These are phyloP conservation scores for Chloris gayana DNA, from an alignment of 176 grass and related monocot genomes.

Conservation along the genomic window DNA sequence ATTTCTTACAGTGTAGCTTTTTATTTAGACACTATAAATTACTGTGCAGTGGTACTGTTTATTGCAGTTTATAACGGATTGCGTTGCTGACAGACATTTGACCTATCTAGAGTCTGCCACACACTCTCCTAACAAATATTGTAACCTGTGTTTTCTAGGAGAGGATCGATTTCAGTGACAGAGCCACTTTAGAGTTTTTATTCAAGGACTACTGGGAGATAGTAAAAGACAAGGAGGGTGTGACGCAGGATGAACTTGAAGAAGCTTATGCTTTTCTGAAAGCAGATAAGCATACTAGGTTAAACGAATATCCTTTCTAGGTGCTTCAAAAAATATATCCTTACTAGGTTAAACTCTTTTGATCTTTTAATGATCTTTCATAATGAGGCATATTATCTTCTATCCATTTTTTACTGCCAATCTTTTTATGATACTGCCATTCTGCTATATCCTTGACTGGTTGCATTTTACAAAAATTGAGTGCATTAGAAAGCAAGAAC, in stretches of 20 bases:
- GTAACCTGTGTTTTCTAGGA: conserved; percentile 51
- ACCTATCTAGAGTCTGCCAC: not conserved
- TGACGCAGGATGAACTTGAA: conserved; percentile 62
- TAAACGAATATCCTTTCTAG: conserved; percentile 75
- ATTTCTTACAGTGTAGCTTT: not conserved
- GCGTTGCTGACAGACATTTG: conserved; percentile 13
- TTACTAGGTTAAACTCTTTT: conserved; percentile 40
- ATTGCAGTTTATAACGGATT: conserved; percentile 10
- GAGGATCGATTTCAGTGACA: conserved; percentile 77
- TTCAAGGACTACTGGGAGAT: conserved; percentile 97
- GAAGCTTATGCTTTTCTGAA: conserved; percentile 58
- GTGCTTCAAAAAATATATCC: too few species aligned
- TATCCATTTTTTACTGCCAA: conserved; percentile 27
- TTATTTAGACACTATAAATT: too few species aligned
- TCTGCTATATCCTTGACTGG: conserved; percentile 67
- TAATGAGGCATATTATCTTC: not conserved
- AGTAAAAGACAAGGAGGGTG: conserved; percentile 65
- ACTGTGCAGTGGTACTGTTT: conserved; percentile 14
- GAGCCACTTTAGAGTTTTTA: conserved; percentile 62
- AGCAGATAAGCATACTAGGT: conserved; percentile 78
- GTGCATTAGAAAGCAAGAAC: conserved; percentile 61
- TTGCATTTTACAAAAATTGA: conserved; percentile 54
- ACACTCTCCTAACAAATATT: conserved; percentile 2
- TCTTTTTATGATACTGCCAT: too few species aligned
- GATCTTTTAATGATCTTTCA: conserved; percentile 24